Base-by-base conservation (phyloP, 2,329 filamentous ascomycete genomes). In the Tolypocladium ovalisporum region DNA sequence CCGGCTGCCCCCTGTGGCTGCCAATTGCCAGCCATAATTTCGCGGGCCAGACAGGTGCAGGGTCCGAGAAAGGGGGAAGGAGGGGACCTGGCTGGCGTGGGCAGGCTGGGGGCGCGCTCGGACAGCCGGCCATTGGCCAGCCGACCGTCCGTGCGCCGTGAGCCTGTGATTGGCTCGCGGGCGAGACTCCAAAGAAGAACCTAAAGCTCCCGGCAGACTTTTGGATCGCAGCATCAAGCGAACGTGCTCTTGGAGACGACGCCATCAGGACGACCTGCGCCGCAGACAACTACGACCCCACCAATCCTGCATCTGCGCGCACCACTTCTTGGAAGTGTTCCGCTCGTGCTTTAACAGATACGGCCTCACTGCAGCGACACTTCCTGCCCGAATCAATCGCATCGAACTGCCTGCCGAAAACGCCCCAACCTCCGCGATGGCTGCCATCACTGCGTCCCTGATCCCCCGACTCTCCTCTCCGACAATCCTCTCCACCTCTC, bases 391-490 rank as follows among this genome's bases (percentile, higher is more conserved):
- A 6, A 9, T 13, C 47, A n/a, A 29, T 12, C 19, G 29, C 19
- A 22, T 34, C 29, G 9, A 34, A n/a, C 19, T n/a, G 37, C 5
- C 8, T n/a, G 47, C n/a, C 29, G 29, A 22, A 51, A 19, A 12
- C 47, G 29, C 47, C 22, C 32, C 10, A 54, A 6, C 37, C 47
- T 17, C 40, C 39, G 55, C 57, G 52, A 82, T 82, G 79, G 78
- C 79, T 53, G 71, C 71, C 56, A 55, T 66, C 56, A 64, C 67
- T 51, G 61, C 77, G 27, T 73, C 79, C 53, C 77, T 88, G 61
- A 72, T 88, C 58, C 82, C 85, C 54, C 76, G 79, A 60, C 70
- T 84, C 52, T 74, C 77, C 52, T 68, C 75, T 52, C 66, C 74
- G 58, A 70, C 70, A 52, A 67, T 74, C 55, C 68, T 74, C 59